Evolutionary conservation across 2,329 filamentous ascomycete species (phyloP), one percentile per base, ranked within the genome.

Genomic region (Microcyclosporella mali): DNA sequence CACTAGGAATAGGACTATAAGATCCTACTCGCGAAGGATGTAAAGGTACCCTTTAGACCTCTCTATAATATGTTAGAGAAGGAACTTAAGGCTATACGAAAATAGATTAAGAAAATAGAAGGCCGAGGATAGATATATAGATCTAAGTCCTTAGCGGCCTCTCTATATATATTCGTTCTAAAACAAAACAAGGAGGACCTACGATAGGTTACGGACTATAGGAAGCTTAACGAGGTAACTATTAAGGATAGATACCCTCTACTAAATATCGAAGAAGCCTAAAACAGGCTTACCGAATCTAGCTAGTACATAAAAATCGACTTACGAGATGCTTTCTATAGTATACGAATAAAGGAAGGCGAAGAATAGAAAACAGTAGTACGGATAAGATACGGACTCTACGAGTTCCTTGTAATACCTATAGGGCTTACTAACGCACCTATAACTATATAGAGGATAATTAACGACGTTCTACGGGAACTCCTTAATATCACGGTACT

Each of bases 401-500:
- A 4, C 17, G n/a, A 40, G 18, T 40, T 4, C 14, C 2, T 4
- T 2, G 37, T 30, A 3, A 7, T 32, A 12, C 37, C 18, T 6
- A 32, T 40, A 6, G 18, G 37, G 7, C 10, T 37, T 7, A 19
- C 12, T 25, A 25, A 25, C 15, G 15, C 15, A 12, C 34, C 19
- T 7, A 14, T 3, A 9, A 21, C 17, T 3, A 21, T 21, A 3
- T 14, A 37, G 11, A 3, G 10, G 3, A 11, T 9, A 7, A 25
- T 37, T 14, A 37, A 37, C 19, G 4, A 37, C 16, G n/a, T 40
- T 4, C 36, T 62, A 34, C 8, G 36, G 25, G 46, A 57, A 27
- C 49, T 49, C 33, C 40, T 64, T 30, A 46, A 64, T 43, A 42
- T 40, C 3, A 50, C 47, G 11, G 39, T 46, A 7, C 32, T 50